A percentile compares a stretch with the other conserved stretches of the same genome.
Conservation (phyloP, 805 yeast genomes). For the Kuraishia borneana region DNA sequence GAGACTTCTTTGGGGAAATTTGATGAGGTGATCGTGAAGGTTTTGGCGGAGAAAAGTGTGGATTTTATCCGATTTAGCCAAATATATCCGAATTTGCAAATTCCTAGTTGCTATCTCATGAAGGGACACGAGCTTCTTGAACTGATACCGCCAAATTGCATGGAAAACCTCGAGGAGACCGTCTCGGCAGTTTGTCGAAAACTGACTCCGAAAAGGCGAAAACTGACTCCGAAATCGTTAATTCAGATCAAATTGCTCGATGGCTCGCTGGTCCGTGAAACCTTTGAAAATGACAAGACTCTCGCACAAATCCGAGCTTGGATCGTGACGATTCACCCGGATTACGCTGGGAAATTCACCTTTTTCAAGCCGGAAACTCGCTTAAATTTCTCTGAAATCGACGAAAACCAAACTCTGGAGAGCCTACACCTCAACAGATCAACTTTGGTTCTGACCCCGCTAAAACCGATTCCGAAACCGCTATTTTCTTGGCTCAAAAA, state of each 20-base stretch:
- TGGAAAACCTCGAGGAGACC: neutral
- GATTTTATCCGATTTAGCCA: neutral
- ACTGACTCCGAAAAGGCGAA: no score
- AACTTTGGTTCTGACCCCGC: conserved; percentile 62
- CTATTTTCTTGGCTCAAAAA: conserved; percentile 4
- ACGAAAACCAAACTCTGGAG: conserved; percentile 40
- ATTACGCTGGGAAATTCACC: conserved; percentile 34
- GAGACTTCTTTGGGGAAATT: no score
- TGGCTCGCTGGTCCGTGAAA: conserved; percentile 45
- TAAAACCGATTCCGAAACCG: conserved; percentile 9
- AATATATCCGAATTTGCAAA: neutral
- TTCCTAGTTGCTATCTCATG: neutral
- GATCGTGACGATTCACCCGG: conserved; percentile 37
- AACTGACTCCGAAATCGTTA: conserved; percentile 30
- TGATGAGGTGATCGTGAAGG: no score
- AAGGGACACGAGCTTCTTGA: neutral
- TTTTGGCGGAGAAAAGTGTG: no score
- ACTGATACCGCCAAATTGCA: neutral
- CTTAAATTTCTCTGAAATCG: conserved; percentile 47
- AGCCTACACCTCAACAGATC: conserved; percentile 56
- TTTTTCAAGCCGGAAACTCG: conserved; percentile 48
- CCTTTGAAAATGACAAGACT: conserved; percentile 33
- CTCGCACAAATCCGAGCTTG: conserved; percentile 50
- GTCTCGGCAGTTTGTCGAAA: neutral
- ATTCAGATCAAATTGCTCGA: conserved; percentile 48